phyloP scores from a whole-genome alignment of 2,329 filamentous ascomycete genomes.

The Zalaria obscura region DNA sequence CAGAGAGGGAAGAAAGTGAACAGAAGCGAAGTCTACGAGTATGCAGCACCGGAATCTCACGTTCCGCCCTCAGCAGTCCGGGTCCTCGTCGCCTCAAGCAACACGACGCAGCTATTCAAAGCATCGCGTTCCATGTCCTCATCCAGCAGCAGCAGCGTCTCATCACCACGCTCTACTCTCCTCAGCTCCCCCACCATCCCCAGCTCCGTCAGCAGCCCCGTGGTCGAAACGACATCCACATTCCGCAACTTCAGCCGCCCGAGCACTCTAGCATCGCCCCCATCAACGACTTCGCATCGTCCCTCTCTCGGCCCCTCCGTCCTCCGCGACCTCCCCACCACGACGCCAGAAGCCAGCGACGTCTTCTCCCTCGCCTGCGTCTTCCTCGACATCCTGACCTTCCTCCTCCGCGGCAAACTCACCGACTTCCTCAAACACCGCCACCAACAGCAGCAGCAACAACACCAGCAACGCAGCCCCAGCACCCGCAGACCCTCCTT shows the following conservation, averaged over 20 bases:
- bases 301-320: constrained; percentile 6
- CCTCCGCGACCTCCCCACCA: constrained; percentile 23
- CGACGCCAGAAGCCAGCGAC: constrained; percentile 37
- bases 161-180: constrained; percentile 4
- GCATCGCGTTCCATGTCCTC: background rate
- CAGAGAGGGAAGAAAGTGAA: constrained; percentile 40
- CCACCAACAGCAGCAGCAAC: constrained; percentile 5
- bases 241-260: constrained; percentile 21
- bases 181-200: background rate
- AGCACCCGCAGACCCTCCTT: constrained; percentile 10
- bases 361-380: constrained; percentile 62
- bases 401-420: constrained; percentile 53
- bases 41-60: constrained; percentile 55
- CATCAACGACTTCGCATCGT: constrained; percentile 7
- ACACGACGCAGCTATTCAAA: background rate
- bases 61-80: background rate
- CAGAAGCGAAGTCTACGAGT: constrained; percentile 58
- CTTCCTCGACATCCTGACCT: constrained; percentile 56
- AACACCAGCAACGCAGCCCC: background rate
- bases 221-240: background rate
- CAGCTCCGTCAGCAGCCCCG: background rate
- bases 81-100: background rate
- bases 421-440: constrained; percentile 48
- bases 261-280: constrained; percentile 4
- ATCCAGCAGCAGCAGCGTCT: background rate